Conservation (phyloP, 306 rosid genomes). For the Casuarina glauca region DNA sequence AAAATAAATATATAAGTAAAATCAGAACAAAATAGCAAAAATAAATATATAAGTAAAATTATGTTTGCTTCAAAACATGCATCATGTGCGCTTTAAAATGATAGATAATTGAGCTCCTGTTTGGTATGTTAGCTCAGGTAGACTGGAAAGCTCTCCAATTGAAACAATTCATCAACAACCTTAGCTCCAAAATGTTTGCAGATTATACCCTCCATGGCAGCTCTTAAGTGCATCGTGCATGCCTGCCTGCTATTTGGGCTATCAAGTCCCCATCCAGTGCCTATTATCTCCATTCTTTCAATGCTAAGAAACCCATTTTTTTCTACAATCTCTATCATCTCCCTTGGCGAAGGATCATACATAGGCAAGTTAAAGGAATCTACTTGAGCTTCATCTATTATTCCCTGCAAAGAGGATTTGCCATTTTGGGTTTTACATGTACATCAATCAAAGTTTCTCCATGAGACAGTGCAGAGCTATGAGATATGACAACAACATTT, state of each 20-base stretch:
- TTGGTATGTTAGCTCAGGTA: neutral
- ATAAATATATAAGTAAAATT: neutral
- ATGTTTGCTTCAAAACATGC: neutral
- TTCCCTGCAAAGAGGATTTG: neutral
- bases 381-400: conserved; percentile 14
- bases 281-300: conserved; percentile 3
- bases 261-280: neutral
- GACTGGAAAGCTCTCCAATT: neutral
- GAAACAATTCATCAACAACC: conserved; percentile 9
- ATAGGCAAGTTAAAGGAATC: conserved; percentile 19
- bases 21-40: neutral
- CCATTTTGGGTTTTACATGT: neutral
- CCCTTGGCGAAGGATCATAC: neutral
- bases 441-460: neutral
- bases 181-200: conserved; percentile 13
- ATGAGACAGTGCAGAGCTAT: neutral
- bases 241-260: neutral
- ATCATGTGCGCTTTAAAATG: neutral
- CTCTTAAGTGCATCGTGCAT: neutral
- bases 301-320: conserved; percentile 20
- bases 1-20: neutral
- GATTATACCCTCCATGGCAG: neutral
- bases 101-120: neutral
- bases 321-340: neutral
- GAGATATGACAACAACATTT: neutral